These are phyloP conservation scores for Helicostylum pulchrum DNA, from an alignment of 192 early-diverging fungal species.

Conservation along the genomic window DNA sequence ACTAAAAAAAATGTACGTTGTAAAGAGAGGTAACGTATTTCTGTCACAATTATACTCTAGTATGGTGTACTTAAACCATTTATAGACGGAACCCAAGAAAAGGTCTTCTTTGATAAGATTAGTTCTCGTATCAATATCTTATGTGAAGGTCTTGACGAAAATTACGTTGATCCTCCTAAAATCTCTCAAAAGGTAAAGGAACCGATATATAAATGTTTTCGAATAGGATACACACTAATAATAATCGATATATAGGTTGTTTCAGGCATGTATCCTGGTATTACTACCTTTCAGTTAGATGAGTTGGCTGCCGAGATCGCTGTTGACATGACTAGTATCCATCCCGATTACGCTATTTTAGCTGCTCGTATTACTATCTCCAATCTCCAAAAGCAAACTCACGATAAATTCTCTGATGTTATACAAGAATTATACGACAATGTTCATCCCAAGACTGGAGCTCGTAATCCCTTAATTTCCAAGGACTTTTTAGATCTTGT, in stretches of 20 bases:
- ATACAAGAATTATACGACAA: slow-evolving; percentile 80
- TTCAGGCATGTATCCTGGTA: slow-evolving; percentile 93
- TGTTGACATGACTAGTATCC: slow-evolving; percentile 80
- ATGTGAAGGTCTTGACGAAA: slow-evolving; percentile 87
- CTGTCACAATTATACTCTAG: background rate
- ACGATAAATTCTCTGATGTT: slow-evolving; percentile 74
- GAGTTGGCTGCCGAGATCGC: slow-evolving; percentile 95
- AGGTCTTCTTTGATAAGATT: slow-evolving; percentile 96
- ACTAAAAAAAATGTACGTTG: slow-evolving; percentile 35
- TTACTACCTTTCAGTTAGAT: slow-evolving; percentile 96
- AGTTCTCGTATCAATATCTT: slow-evolving; percentile 89
- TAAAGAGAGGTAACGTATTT: slow-evolving; percentile 37
- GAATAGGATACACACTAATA: background rate
- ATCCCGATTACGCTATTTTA: slow-evolving; percentile 94
- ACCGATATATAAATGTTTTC: background rate
- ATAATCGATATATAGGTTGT: slow-evolving; percentile 57
- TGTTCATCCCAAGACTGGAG: slow-evolving; percentile 81
- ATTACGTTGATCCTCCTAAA: slow-evolving; percentile 86
- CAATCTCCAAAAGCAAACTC: slow-evolving; percentile 86
- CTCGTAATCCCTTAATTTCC: slow-evolving; percentile 83
- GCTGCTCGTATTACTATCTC: slow-evolving; percentile 96
- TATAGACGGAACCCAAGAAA: slow-evolving; percentile 66
- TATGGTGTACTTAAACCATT: background rate
- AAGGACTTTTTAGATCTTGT: slow-evolving; percentile 65
- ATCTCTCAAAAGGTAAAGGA: slow-evolving; percentile 85